Evolutionary conservation across 176 grass and related monocot species (phyloP).

Genomic region (Zoysia pacifica): DNA sequence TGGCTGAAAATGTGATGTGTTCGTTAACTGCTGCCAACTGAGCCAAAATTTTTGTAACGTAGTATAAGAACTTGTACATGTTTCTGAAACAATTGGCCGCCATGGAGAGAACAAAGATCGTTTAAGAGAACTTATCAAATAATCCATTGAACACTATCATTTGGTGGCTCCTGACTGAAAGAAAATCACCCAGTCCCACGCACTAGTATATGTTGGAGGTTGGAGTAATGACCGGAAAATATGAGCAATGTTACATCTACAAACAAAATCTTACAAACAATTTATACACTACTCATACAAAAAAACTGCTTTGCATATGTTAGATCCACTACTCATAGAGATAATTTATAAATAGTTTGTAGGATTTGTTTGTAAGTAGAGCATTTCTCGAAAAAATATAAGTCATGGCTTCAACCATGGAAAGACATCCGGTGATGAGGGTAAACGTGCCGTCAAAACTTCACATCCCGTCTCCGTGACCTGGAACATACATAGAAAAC

Average conservation of each 20-base stretch:
- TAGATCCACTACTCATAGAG: too few species aligned
- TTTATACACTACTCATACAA: too few species aligned
- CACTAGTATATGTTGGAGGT: conserved; percentile 14
- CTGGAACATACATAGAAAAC: conserved; percentile 46
- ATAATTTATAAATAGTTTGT: too few species aligned
- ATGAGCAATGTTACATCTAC: too few species aligned
- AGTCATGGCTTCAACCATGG: conserved; percentile 81
- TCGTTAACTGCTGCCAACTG: not conserved
- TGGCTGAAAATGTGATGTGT: not conserved
- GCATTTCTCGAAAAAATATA: too few species aligned
- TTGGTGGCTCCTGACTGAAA: not conserved
- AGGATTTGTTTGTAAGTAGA: too few species aligned
- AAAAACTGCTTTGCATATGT: too few species aligned
- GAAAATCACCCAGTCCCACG: not conserved
- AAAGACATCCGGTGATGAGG: conserved; percentile 79
- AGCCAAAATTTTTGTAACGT: not conserved
- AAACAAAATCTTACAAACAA: too few species aligned
- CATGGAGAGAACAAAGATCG: not conserved
- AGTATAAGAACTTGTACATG: not conserved
- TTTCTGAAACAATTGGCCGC: not conserved
- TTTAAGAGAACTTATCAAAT: not conserved
- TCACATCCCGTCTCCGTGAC: conserved; percentile 90
- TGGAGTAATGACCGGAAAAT: not conserved
- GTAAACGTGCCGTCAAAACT: conserved; percentile 79
- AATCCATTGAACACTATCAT: not conserved